Percentiles rank a stretch among this genome's conserved stretches.
These are phyloP conservation scores for Sporothrix pallida DNA, from an alignment of 2,329 filamentous ascomycete genomes.

Conservation along the genomic window DNA sequence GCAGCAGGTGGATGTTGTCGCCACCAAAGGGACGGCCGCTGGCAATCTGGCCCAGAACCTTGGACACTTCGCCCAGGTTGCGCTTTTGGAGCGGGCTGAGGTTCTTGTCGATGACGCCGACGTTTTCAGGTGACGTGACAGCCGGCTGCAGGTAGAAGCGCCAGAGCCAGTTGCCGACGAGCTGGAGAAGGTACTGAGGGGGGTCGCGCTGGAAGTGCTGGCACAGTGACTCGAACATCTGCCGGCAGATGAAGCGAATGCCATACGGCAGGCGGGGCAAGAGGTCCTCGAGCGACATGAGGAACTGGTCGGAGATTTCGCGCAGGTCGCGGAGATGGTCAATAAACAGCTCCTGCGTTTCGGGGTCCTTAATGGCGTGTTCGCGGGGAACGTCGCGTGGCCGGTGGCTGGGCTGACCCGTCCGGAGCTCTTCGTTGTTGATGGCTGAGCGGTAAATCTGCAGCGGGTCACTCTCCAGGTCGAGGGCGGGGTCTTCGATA, in stretches of 20 bases:
- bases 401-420: slow-evolving; percentile 80
- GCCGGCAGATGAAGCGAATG: slow-evolving; percentile 82
- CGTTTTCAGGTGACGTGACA: slow-evolving; percentile 85
- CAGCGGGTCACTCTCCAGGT: slow-evolving; percentile 95
- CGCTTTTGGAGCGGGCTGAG: slow-evolving; percentile 90
- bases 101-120: slow-evolving; percentile 88
- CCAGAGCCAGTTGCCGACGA: slow-evolving; percentile 92
- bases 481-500: slow-evolving; percentile 86
- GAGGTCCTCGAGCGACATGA: slow-evolving; percentile 79
- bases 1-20: slow-evolving; percentile 94
- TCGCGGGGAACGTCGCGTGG: slow-evolving; percentile 87
- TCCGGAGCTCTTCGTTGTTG: slow-evolving; percentile 95
- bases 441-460: slow-evolving; percentile 96
- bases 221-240: slow-evolving; percentile 80
- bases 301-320: slow-evolving; percentile 92
- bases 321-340: slow-evolving; percentile 91
- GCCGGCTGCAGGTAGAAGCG: slow-evolving; percentile 91
- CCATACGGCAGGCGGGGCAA: slow-evolving; percentile 91
- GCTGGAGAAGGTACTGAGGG: slow-evolving; percentile 76
- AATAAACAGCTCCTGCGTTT: slow-evolving; percentile 91
- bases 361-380: slow-evolving; percentile 91
- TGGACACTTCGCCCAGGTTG: slow-evolving; percentile 87
- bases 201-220: slow-evolving; percentile 81
- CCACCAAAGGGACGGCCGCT: slow-evolving; percentile 89
- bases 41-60: slow-evolving; percentile 87